A percentile compares a stretch with the other conserved stretches of the same genome.
phyloP scores from a whole-genome alignment of 2,329 filamentous ascomycete species.

The Talaromyces amestolkiae region DNA sequence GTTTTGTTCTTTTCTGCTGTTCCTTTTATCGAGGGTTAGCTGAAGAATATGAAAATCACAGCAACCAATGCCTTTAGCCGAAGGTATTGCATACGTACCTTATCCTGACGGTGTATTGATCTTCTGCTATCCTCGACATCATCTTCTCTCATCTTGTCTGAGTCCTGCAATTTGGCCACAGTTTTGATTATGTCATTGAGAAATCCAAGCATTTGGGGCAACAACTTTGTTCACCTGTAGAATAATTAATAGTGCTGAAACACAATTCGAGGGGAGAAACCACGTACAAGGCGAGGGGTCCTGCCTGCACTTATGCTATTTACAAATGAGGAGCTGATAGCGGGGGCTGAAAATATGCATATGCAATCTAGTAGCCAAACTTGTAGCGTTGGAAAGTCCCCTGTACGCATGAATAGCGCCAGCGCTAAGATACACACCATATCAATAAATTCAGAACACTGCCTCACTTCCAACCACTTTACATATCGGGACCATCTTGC shows the following conservation, averaged over 20 bases:
- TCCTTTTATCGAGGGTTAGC: neutral
- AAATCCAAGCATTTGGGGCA: neutral
- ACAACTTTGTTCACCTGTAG: neutral
- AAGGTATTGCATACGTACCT: neutral
- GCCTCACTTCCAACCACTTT: neutral
- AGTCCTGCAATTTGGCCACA: neutral
- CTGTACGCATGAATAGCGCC: neutral
- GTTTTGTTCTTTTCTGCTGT: neutral
- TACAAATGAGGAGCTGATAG: neutral
- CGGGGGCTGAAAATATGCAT: neutral
- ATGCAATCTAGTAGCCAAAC: neutral
- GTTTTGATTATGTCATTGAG: neutral
- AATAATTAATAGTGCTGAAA: neutral
- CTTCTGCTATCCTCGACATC: neutral
- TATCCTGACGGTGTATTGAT: neutral
- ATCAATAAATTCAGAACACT: neutral
- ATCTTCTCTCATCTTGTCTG: neutral
- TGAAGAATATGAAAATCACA: neutral
- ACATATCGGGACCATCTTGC: neutral
- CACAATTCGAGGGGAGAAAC: neutral
- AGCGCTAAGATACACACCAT: neutral
- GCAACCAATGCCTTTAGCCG: neutral
- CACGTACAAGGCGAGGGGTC: neutral
- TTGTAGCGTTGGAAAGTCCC: neutral
- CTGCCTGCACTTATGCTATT: neutral